phyloP scores from a whole-genome alignment of 2,329 filamentous ascomycete species.

The Paraphoma chrysanthemicola region DNA sequence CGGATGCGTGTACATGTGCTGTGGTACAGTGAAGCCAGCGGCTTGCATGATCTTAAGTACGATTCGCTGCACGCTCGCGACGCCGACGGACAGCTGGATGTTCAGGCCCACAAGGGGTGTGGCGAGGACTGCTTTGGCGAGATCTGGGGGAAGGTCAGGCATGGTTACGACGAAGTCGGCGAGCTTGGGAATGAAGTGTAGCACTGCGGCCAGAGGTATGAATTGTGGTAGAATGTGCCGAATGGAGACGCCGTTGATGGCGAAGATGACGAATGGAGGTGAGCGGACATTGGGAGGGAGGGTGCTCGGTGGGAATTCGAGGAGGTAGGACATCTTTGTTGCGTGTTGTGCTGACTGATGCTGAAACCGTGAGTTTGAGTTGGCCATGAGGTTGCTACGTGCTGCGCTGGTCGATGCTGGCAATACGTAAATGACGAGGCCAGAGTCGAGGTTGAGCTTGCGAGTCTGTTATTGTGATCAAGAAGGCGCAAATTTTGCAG shows the following conservation, averaged over 20 bases:
- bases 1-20: slow-evolving; percentile 6
- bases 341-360: neutral
- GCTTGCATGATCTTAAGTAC: slow-evolving; percentile 26
- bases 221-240: slow-evolving; percentile 17
- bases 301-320: slow-evolving; percentile 23
- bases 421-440: too few species aligned
- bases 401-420: too few species aligned
- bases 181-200: slow-evolving; percentile 30
- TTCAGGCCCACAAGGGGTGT: slow-evolving; percentile 26
- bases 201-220: slow-evolving; percentile 25
- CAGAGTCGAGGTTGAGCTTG: neutral
- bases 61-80: slow-evolving; percentile 22
- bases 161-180: slow-evolving; percentile 23
- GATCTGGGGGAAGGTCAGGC: slow-evolving; percentile 3
- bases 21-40: slow-evolving; percentile 5
- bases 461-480: neutral
- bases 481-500: neutral
- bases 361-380: neutral
- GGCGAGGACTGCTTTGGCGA: slow-evolving; percentile 5
- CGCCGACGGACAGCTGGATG: slow-evolving; percentile 20
- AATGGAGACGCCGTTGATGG: slow-evolving; percentile 18
- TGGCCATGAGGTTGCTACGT: neutral
- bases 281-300: slow-evolving; percentile 13
- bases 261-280: slow-evolving; percentile 33
- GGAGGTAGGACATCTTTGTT: slow-evolving; percentile 28